A percentile compares a stretch with the other conserved stretches of the same genome.
phyloP scores from a whole-genome alignment of 306 rosid species.

The Ormosia semicastrata region DNA sequence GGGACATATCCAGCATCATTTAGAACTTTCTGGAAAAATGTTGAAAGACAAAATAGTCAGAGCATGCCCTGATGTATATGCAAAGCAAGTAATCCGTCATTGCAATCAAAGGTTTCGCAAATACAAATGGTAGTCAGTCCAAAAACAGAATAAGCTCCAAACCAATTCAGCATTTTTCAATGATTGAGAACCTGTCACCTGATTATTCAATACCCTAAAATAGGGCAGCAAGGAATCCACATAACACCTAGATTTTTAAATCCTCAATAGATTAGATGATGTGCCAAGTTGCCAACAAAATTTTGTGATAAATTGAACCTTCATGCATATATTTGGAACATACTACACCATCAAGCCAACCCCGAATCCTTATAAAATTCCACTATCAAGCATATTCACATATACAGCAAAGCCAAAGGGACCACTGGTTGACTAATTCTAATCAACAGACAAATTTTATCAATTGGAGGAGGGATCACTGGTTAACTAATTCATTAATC shows the following conservation, averaged over 20 bases:
- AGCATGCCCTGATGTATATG: slow-evolving; percentile 3
- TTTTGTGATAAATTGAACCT: neutral
- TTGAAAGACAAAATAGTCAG: slow-evolving; percentile 24
- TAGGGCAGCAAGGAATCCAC: neutral
- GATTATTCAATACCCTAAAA: neutral
- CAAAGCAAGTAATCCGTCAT: slow-evolving; percentile 4
- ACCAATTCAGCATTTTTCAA: neutral
- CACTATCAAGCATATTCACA: slow-evolving; percentile 7
- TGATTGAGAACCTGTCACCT: neutral
- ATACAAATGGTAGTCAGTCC: slow-evolving; percentile 12
- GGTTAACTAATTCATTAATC: neutral
- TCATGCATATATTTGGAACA: neutral
- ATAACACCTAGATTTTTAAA: neutral
- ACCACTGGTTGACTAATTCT: neutral
- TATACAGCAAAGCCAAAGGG: neutral
- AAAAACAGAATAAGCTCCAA: slow-evolving; percentile 20
- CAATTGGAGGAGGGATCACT: neutral
- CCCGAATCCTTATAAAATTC: neutral
- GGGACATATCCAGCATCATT: slow-evolving; percentile 81
- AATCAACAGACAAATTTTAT: neutral
- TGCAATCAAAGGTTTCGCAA: slow-evolving; percentile 28
- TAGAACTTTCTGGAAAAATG: slow-evolving; percentile 62
- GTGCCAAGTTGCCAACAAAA: slow-evolving; percentile 7
- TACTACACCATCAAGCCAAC: neutral
- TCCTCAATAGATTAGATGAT: neutral